Percentiles rank a stretch among this genome's conserved stretches.
These are phyloP conservation scores for Solanum megistacrolobum DNA, from an alignment of 257 asterid species.

Conservation along the genomic window DNA sequence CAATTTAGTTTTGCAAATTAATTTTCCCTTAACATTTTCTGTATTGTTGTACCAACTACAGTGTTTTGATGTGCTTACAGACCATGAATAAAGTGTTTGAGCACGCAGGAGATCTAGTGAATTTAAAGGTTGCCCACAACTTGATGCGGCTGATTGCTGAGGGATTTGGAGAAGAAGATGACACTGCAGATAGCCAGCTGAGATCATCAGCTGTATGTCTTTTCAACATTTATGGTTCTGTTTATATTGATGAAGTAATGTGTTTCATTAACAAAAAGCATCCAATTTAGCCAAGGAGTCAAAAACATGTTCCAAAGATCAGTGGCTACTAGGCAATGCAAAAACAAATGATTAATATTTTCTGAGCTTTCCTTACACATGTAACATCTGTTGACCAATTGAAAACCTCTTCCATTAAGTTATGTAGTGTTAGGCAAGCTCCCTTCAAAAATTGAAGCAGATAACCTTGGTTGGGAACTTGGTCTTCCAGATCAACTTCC, in stretches of 20 bases:
- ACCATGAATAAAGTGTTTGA: conserved; percentile 97
- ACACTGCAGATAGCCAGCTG: conserved; percentile 76
- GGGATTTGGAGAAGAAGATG: conserved; percentile 93
- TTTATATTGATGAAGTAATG: background rate
- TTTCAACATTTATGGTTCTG: conserved; percentile 10
- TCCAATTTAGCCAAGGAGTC: background rate
- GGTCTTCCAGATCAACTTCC: background rate
- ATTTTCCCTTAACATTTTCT: background rate
- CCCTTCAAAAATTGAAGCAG: background rate
- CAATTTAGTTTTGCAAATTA: conserved; percentile 1
- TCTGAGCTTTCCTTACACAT: background rate
- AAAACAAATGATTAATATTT: background rate
- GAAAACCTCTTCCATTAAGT: background rate
- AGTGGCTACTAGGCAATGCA: background rate
- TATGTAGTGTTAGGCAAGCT: background rate
- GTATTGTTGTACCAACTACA: background rate
- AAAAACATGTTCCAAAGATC: background rate
- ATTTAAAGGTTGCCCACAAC: conserved; percentile 87
- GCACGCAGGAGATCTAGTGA: conserved; percentile 95
- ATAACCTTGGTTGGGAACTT: background rate
- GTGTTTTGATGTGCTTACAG: conserved; percentile 25
- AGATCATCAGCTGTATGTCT: conserved; percentile 95
- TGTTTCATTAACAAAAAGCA: background rate
- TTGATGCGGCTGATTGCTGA: conserved; percentile 94
- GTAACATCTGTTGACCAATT: background rate